phyloP scores from a whole-genome alignment of 2,329 filamentous ascomycete genomes.

The Thermoascus crustaceus region DNA sequence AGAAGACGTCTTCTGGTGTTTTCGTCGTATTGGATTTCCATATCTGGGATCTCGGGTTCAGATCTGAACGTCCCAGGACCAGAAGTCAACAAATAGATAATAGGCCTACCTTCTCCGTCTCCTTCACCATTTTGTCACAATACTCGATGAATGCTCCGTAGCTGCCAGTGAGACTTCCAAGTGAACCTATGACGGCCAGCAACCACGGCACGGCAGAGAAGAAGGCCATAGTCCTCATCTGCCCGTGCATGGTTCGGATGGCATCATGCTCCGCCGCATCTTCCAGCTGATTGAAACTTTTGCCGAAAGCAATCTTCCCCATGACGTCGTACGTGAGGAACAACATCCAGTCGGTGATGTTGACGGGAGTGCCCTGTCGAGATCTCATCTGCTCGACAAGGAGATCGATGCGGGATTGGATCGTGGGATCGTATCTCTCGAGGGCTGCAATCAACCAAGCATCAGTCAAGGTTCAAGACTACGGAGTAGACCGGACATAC shows the following conservation, averaged over 20 bases:
- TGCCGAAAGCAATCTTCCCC: constrained; percentile 9
- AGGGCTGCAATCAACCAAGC: constrained; percentile 5
- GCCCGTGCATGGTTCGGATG: constrained; percentile 27
- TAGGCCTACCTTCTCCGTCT: constrained; percentile 24
- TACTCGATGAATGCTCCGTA: constrained; percentile 5
- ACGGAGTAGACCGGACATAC: no score
- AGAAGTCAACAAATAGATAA: no score
- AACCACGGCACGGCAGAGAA: constrained; percentile 23
- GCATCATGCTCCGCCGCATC: constrained; percentile 19
- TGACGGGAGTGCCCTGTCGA: neutral
- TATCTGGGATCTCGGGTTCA: constrained; percentile 7
- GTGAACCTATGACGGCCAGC: constrained; percentile 4
- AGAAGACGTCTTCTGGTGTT: constrained; percentile 12
- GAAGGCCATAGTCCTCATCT: constrained; percentile 27
- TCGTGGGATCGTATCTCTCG: neutral
- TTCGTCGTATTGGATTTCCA: constrained; percentile 20
- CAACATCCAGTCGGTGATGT: constrained; percentile 10
- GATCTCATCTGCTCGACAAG: constrained; percentile 1
- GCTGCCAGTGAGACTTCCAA: constrained; percentile 6
- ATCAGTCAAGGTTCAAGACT: no score
- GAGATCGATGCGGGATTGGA: constrained; percentile 3
- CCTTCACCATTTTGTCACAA: constrained; percentile 24
- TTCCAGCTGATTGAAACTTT: constrained; percentile 17
- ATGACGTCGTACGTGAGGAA: constrained; percentile 18
- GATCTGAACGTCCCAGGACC: neutral